These are phyloP conservation scores for Trichoderma sp. DNA, from an alignment of 2,329 filamentous ascomycete species.

Conservation along the genomic window DNA sequence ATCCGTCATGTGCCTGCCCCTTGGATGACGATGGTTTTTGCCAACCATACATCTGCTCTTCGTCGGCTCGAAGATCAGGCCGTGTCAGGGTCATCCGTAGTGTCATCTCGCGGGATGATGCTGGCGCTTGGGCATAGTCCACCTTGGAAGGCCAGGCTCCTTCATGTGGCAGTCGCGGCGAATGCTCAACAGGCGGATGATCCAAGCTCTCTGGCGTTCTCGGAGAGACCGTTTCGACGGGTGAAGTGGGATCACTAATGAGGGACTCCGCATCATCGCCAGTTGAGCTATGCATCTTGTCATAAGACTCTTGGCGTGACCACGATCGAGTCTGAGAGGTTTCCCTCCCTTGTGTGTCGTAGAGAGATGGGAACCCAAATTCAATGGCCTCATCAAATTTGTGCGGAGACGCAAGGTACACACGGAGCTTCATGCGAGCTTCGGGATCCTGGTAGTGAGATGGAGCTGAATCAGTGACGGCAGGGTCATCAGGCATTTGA, in stretches of 20 bases:
- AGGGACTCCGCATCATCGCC: slow-evolving; percentile 56
- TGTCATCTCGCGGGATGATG: slow-evolving; percentile 80
- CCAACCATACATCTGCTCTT: slow-evolving; percentile 71
- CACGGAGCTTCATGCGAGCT: slow-evolving; percentile 78
- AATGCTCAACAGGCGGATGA: slow-evolving; percentile 33
- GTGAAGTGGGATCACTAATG: slow-evolving; percentile 54
- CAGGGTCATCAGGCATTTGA: slow-evolving; percentile 24
- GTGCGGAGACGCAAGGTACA: slow-evolving; percentile 83
- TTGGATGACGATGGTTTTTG: slow-evolving; percentile 44
- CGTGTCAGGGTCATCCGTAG: slow-evolving; percentile 92
- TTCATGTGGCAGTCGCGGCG: slow-evolving; percentile 28
- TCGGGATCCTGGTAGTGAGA: slow-evolving; percentile 89
- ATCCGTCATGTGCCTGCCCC: slow-evolving; percentile 39
- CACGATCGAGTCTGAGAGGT: slow-evolving; percentile 24
- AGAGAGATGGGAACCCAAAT: slow-evolving; percentile 79
- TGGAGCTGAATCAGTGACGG: slow-evolving; percentile 63
- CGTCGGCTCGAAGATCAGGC: slow-evolving; percentile 75
- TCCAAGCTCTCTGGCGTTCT: slow-evolving; percentile 53
- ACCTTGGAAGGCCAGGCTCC: slow-evolving; percentile 30
- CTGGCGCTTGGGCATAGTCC: slow-evolving; percentile 50
- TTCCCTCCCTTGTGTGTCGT: slow-evolving; percentile 39
- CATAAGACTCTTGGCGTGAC: slow-evolving; percentile 30
- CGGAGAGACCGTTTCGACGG: slow-evolving; percentile 58
- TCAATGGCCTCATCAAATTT: slow-evolving; percentile 95
- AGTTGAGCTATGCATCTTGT: slow-evolving; percentile 54